Conservation (phyloP, 345 rosid species). For the Cardiospermum halicacabum region DNA sequence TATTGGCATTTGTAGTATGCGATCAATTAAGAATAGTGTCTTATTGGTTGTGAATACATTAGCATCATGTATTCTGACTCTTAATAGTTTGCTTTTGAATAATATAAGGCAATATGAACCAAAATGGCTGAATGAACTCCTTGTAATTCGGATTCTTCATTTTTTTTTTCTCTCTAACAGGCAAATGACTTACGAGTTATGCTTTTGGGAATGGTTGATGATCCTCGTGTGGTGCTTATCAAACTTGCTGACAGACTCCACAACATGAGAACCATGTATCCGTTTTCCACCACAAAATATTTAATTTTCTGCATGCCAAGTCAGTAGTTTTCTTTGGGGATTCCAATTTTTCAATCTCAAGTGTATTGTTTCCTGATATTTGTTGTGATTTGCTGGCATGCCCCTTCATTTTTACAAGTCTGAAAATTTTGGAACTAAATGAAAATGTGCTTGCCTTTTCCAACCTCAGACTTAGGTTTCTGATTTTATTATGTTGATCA, state of each 20-base stretch:
- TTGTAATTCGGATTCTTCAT: constrained; percentile 6
- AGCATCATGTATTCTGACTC: neutral
- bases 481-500: constrained; percentile 1
- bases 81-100: neutral
- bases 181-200: constrained; percentile 59
- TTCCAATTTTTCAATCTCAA: constrained; percentile 1
- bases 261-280: constrained; percentile 81
- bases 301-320: neutral
- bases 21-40: too few species aligned
- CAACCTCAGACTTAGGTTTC: neutral
- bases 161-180: constrained; percentile 27
- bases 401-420: neutral
- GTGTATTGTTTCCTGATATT: neutral
- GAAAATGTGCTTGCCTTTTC: neutral
- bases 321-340: neutral
- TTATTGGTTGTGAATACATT: neutral
- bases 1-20: too few species aligned
- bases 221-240: constrained; percentile 77
- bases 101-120: constrained; percentile 6
- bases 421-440: constrained; percentile 7
- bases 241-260: constrained; percentile 83
- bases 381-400: constrained; percentile 3
- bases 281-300: constrained; percentile 12
- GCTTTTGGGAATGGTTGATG: constrained; percentile 82
- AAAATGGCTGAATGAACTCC: neutral